Conservation (phyloP, 2,329 filamentous ascomycete species). For the Cladobotryum mycophilum region DNA sequence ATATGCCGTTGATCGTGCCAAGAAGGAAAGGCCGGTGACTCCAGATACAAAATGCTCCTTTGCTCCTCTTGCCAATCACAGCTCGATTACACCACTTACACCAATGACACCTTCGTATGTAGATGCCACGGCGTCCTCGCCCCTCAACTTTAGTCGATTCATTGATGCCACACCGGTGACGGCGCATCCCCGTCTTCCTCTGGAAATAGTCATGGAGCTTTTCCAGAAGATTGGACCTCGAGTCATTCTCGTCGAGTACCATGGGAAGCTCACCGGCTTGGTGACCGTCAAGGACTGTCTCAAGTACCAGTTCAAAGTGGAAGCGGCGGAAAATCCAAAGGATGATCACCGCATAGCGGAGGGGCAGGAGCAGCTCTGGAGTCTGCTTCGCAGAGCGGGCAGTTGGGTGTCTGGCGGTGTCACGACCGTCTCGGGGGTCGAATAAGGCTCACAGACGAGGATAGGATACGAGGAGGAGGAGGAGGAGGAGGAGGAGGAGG, state of each 20-base stretch:
- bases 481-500: constrained; percentile 43
- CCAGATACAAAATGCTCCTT: constrained; percentile 70
- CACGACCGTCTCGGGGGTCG: constrained; percentile 48
- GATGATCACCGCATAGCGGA: constrained; percentile 51
- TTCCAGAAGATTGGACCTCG: constrained; percentile 97
- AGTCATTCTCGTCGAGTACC: constrained; percentile 87
- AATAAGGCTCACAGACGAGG: constrained; percentile 45
- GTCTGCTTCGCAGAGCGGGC: constrained; percentile 43
- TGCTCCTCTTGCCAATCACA: constrained; percentile 37
- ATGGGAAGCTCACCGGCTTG: constrained; percentile 73
- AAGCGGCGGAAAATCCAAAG: constrained; percentile 71
- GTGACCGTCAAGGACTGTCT: constrained; percentile 96
- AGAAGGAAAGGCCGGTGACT: constrained; percentile 61
- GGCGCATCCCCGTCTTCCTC: constrained; percentile 80
- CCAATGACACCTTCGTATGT: constrained; percentile 49
- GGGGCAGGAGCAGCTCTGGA: constrained; percentile 61
- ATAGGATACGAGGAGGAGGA: constrained; percentile 37
- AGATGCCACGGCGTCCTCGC: constrained; percentile 49
- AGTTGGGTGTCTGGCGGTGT: constrained; percentile 55
- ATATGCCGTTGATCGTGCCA: constrained; percentile 80
- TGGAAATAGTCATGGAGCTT: constrained; percentile 97
- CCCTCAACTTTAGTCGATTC: constrained; percentile 77
- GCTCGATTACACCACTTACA: constrained; percentile 32
- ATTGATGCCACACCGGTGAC: constrained; percentile 85
- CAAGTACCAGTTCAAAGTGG: constrained; percentile 95